Base-by-base conservation (phyloP, 768 basidiomycete genomes). In the Rhizopogon vesiculosus region DNA sequence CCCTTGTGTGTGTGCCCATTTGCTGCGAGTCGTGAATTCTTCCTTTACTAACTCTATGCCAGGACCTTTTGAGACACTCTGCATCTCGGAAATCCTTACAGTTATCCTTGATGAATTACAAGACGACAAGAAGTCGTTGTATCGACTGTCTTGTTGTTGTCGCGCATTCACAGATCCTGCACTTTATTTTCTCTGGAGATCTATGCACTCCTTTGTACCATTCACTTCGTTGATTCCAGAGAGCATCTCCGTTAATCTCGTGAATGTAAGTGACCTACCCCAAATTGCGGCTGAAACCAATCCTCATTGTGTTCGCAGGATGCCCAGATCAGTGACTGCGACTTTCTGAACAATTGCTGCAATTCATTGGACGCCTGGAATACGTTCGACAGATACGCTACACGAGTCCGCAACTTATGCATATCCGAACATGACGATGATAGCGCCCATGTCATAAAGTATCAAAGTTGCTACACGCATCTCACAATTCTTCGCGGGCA, bases 351-450 rank as follows among this genome's bases (percentile, higher is more conserved):
- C 13, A 29, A 45, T 19, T 29, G 31, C 7, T 53, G 35, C 19
- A 38, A 49, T 51, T 15, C 42, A 31, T 29, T 28, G 16, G 33
- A 53, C 4, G 51, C 40, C 40, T 54, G 44, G 56, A 31, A 31
- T 29, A 54, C 28, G 9, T 46, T 57, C n/a, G 52, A 54, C 38
- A 53, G 35, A 43, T 56, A 56, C 31, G 55, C 52, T 15, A 18
- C 39, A 19, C 44, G 56, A 19, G 56, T 57, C 45, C 41, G 29
- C 38, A 42, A 40, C 10, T 42, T 57, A 15, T 18, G 13, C 45
- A 46, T 45, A 10, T 35, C 28, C 48, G 56, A 57, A 16, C 19
- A 44, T 8, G 1, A 35, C n/a, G 16, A 18, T n/a, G 12, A 41
- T 13, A 29, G 33, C 45, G 22, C 35, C 33, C 25, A 48, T 22